These are phyloP conservation scores for Rhodocollybia butyracea DNA, from an alignment of 768 basidiomycete genomes.

Conservation along the genomic window DNA sequence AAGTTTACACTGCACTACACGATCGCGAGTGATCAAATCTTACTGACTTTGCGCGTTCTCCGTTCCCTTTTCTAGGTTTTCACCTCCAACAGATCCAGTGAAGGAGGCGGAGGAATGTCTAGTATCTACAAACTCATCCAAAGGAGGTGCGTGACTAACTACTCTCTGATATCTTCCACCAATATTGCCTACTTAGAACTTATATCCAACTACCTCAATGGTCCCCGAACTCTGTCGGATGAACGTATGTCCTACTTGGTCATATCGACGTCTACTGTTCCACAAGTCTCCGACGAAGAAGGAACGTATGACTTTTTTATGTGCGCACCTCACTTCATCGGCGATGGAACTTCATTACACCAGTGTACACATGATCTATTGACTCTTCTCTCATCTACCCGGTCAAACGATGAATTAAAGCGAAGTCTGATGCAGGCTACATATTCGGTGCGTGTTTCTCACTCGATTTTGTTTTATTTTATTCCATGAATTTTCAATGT, in stretches of 20 bases:
- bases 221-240: conserved; percentile 52
- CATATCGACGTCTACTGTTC: conserved; percentile 14
- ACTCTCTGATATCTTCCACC: not conserved
- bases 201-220: conserved; percentile 59
- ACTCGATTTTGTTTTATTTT: not conserved
- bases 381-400: conserved; percentile 27
- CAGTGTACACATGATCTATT: conserved; percentile 65
- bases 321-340: conserved; percentile 62
- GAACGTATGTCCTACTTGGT: conserved; percentile 49
- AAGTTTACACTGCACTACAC: no score
- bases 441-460: conserved; percentile 18
- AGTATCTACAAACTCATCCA: conserved; percentile 33
- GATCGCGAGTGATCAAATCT: no score
- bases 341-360: conserved; percentile 68
- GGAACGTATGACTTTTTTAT: conserved; percentile 43
- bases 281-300: conserved; percentile 8
- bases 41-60: not conserved
- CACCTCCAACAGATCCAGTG: conserved; percentile 39
- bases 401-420: conserved; percentile 19
- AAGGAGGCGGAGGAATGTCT: conserved; percentile 38
- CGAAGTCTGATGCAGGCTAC: conserved; percentile 11
- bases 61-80: conserved; percentile 30
- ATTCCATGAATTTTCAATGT: no score
- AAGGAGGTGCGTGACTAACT: conserved; percentile 33
- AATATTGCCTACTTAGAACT: conserved; percentile 27